Base-by-base conservation (phyloP, 192 early-diverging fungal genomes). In the Umbelopsis ramanniana region DNA sequence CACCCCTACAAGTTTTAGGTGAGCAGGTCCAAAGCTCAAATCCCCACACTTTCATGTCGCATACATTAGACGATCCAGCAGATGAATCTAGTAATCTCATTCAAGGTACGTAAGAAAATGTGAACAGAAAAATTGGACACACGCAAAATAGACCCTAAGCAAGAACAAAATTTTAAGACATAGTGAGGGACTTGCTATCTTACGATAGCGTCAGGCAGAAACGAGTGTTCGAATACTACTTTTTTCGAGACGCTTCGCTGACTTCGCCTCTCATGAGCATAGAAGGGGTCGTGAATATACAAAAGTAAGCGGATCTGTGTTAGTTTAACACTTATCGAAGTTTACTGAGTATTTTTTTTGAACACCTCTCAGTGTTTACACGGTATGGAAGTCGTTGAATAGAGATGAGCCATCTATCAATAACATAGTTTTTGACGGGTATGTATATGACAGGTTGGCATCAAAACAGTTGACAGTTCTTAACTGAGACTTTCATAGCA, bases 221-320 rank as follows among this genome's bases (percentile, higher is more conserved):
- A 60, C 72, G 79, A 7, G 80, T 88, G 52, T 73, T 88, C 0
- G 83, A 86, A 17, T 82, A 82, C 24, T 88, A 83, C 50, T 88
- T 86, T 71, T 81, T 78, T 9, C 67, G 73, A 48, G 85, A 83
- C 67, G 86, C 86, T 35, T 72, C 74, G 43, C 78, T 86, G 50
- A 67, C 75, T 11, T 84, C 84, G 37, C 86, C 86, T 45, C 70
- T 85, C 38, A 66, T 88, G 70, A 85, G 77, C 5, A 79, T 82
- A 22, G 71, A 85, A 46, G 85, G 86, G 12, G 68, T 79, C 19
- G 69, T 76, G 15, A 85, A 86, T 48, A 88, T 88, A 40, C 81
- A 79, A 67, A 79, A 84, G 85, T 53, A 84, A 76, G 23, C 79
- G 71, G 52, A 11, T 1, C 2, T 19, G 43, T 66, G 35, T 9